These are phyloP conservation scores for Lactarius trivialis DNA, from an alignment of 768 basidiomycete genomes.

Conservation along the genomic window DNA sequence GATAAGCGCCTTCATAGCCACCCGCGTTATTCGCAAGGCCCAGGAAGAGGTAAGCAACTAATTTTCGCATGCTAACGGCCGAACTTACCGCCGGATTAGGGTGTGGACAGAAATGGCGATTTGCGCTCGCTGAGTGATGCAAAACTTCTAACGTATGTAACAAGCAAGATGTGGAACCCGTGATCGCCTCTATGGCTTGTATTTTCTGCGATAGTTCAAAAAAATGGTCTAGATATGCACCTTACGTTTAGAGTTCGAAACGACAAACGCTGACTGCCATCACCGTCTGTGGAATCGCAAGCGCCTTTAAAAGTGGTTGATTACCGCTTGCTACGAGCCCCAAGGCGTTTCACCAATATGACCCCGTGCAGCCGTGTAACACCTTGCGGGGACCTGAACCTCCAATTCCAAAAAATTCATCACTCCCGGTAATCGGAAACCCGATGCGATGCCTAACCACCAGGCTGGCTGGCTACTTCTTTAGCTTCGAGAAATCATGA, in stretches of 20 bases:
- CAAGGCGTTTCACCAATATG: background rate
- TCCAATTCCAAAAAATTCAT: background rate
- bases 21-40: conserved; percentile 69
- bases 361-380: background rate
- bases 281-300: background rate
- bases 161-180: conserved; percentile 71
- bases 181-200: conserved; percentile 12
- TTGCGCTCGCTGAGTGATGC: conserved; percentile 53
- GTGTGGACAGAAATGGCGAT: conserved; percentile 28
- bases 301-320: background rate
- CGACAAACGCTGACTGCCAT: background rate
- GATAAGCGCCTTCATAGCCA: conserved; percentile 71
- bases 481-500: conserved; percentile 6
- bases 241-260: conserved; percentile 3
- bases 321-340: background rate
- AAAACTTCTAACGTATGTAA: conserved; percentile 48
- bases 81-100: conserved; percentile 21
- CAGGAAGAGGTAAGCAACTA: conserved; percentile 56
- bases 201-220: conserved; percentile 6
- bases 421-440: background rate
- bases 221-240: conserved; percentile 6
- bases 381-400: background rate
- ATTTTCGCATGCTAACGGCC: background rate
- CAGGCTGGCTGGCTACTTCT: background rate
- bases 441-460: background rate